These are phyloP conservation scores for Russula lepida DNA, from an alignment of 768 basidiomycete species.

Conservation along the genomic window DNA sequence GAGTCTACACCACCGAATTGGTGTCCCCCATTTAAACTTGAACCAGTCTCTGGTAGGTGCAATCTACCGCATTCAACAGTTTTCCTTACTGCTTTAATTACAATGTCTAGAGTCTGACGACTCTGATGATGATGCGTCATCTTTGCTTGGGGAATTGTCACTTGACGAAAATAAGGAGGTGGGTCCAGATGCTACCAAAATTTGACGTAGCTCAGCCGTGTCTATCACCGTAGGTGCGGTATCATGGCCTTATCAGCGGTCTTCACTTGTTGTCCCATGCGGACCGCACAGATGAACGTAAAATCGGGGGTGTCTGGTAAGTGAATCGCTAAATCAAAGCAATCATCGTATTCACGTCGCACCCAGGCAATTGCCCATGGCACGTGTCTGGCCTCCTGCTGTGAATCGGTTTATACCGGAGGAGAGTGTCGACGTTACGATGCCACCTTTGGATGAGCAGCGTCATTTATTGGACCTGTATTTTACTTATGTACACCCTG, in stretches of 20 bases:
- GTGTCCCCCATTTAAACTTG: conserved; percentile 55
- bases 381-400: conserved; percentile 62
- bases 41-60: conserved; percentile 23
- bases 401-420: conserved; percentile 38
- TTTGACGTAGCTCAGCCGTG: conserved; percentile 26
- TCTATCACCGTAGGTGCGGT: conserved; percentile 54
- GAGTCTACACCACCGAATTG: conserved; percentile 36
- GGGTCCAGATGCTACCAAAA: conserved; percentile 4
- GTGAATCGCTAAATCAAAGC: conserved; percentile 5
- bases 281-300: conserved; percentile 57
- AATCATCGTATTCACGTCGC: conserved; percentile 3
- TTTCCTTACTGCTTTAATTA: background rate
- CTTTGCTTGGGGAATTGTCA: conserved; percentile 61
- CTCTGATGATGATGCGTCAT: conserved; percentile 33
- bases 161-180: conserved; percentile 74
- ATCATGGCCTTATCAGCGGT: conserved; percentile 72
- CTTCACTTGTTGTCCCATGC: conserved; percentile 63
- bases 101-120: conserved; percentile 19
- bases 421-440: conserved; percentile 35
- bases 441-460: conserved; percentile 59
- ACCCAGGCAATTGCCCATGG: conserved; percentile 62
- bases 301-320: conserved; percentile 62
- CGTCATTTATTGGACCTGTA: conserved; percentile 65
- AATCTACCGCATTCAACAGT: background rate
- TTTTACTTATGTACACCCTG: conserved; percentile 77